phyloP scores from a whole-genome alignment of 2,329 filamentous ascomycete genomes.

The Calonectria naviculata region DNA sequence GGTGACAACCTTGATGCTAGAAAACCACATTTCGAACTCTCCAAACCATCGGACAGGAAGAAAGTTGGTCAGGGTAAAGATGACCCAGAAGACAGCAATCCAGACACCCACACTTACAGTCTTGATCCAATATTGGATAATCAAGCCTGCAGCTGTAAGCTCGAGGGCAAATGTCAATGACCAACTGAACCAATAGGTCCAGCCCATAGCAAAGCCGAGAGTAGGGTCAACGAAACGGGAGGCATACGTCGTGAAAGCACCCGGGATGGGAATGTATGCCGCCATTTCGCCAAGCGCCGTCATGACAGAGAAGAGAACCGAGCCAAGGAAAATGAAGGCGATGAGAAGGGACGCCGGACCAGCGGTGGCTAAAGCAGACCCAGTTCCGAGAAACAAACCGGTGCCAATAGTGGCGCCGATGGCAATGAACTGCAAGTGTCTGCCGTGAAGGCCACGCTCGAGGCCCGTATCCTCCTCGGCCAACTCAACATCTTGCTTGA shows the following conservation, averaged over 20 bases:
- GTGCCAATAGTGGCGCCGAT: conserved; percentile 76
- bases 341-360: conserved; percentile 76
- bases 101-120: conserved; percentile 75
- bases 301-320: conserved; percentile 82
- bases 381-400: conserved; percentile 77
- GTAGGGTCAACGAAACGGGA: conserved; percentile 79
- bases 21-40: conserved; percentile 83
- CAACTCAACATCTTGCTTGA: conserved; percentile 48
- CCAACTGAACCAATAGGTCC: conserved; percentile 88
- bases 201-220: conserved; percentile 83
- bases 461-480: conserved; percentile 45
- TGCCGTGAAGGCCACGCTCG: conserved; percentile 49
- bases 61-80: conserved; percentile 77
- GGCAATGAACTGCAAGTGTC: conserved; percentile 62
- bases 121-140: conserved; percentile 79
- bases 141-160: conserved; percentile 76
- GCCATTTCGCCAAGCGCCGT: conserved; percentile 77
- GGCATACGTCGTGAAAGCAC: conserved; percentile 81
- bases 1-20: conserved; percentile 80
- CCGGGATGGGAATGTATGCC: conserved; percentile 80
- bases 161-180: conserved; percentile 79
- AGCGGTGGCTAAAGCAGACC: conserved; percentile 68
- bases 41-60: conserved; percentile 79
- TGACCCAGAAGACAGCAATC: conserved; percentile 78
- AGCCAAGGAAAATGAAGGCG: conserved; percentile 76